phyloP scores from a whole-genome alignment of 2,329 filamentous ascomycete genomes.

The Aureobasidium sp. region DNA sequence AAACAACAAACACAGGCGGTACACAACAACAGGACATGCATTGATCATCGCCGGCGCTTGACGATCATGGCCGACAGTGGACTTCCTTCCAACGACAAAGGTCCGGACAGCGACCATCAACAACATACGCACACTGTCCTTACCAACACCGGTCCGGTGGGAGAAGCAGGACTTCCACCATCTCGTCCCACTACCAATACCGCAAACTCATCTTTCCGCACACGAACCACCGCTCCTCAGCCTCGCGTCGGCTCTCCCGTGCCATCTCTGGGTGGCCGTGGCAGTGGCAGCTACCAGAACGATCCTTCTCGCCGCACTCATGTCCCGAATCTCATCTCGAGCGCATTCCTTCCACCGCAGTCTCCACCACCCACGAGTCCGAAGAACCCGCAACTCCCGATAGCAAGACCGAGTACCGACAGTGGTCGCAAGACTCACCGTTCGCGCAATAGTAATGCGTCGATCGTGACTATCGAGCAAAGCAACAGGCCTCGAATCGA shows the following conservation, averaged over 20 bases:
- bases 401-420: slow-evolving; percentile 17
- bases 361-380: slow-evolving; percentile 18
- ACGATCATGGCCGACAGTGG: slow-evolving; percentile 8
- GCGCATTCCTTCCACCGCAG: slow-evolving; percentile 72
- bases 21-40: background rate
- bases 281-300: slow-evolving; percentile 13
- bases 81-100: background rate
- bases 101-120: background rate
- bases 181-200: slow-evolving; percentile 36
- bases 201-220: slow-evolving; percentile 20
- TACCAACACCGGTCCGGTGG: slow-evolving; percentile 36
- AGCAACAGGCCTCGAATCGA: slow-evolving; percentile 29
- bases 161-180: slow-evolving; percentile 39
- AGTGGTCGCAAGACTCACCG: slow-evolving; percentile 33
- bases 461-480: slow-evolving; percentile 38
- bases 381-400: slow-evolving; percentile 24
- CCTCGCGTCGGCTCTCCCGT: slow-evolving; percentile 17
- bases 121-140: slow-evolving; percentile 14
- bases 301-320: slow-evolving; percentile 57
- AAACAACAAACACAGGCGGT: background rate
- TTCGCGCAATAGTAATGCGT: slow-evolving; percentile 51
- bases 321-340: slow-evolving; percentile 78
- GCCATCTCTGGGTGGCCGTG: slow-evolving; percentile 11
- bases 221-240: slow-evolving; percentile 4
- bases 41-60: slow-evolving; percentile 8